phyloP scores from a whole-genome alignment of 1,284 basidiomycete species.

The Ganoderma sinense region DNA sequence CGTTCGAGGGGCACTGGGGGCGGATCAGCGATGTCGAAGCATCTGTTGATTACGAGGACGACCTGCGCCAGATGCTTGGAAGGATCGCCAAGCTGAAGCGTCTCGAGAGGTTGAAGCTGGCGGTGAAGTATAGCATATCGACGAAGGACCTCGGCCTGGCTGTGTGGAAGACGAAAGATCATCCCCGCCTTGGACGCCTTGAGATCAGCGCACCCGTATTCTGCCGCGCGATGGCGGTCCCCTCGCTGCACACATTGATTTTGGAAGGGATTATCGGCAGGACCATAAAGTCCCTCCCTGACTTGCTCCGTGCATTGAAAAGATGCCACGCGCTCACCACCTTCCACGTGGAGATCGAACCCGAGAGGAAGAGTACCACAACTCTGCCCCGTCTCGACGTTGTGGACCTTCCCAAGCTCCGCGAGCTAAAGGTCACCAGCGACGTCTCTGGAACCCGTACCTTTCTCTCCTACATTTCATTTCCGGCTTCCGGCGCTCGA shows the following conservation, averaged over 20 bases:
- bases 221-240: background rate
- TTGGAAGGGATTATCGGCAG: background rate
- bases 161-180: background rate
- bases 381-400: background rate
- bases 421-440: background rate
- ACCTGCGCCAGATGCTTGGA: too few species aligned
- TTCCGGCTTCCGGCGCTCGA: background rate
- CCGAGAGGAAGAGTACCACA: background rate
- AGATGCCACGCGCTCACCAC: background rate
- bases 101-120: background rate
- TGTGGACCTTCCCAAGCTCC: background rate
- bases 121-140: too few species aligned
- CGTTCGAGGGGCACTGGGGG: background rate
- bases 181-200: background rate
- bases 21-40: too few species aligned
- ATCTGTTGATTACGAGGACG: background rate
- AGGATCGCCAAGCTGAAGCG: too few species aligned
- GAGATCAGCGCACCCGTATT: background rate
- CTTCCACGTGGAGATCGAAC: background rate
- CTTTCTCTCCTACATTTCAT: background rate
- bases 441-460: background rate
- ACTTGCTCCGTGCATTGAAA: background rate
- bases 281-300: background rate
- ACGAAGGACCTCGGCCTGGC: background rate
- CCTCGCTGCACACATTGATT: background rate